A percentile compares a stretch with the other conserved stretches of the same genome.
Evolutionary conservation across 2,329 filamentous ascomycete genomes (phyloP).

Genomic region (Penicillium sp.): DNA sequence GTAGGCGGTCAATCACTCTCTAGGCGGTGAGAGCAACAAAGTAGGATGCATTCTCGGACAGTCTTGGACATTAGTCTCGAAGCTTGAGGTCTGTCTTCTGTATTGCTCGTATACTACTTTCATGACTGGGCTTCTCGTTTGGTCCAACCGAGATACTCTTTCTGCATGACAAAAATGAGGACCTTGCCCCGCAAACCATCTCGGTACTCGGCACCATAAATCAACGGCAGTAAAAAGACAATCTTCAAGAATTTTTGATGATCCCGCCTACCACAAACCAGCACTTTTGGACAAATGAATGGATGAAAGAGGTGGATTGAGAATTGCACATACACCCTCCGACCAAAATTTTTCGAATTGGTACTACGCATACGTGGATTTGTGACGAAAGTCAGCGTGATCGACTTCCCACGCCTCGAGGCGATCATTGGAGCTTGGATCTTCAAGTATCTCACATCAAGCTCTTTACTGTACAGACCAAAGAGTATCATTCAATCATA

Average conservation of each 20-base stretch:
- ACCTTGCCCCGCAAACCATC: conserved; percentile 6
- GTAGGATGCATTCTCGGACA: too few relatives aligned
- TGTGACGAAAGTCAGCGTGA: too few relatives aligned
- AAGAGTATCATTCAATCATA: neutral
- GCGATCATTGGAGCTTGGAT: too few relatives aligned
- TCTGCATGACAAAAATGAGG: neutral
- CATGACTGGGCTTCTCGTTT: too few relatives aligned
- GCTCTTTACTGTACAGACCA: neutral
- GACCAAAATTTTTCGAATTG: too few relatives aligned
- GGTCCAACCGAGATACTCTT: too few relatives aligned
- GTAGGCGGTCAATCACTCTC: neutral
- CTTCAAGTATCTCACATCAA: neutral
- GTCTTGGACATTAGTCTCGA: too few relatives aligned
- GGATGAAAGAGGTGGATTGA: conserved; percentile 6
- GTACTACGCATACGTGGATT: too few relatives aligned
- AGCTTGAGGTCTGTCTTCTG: too few relatives aligned
- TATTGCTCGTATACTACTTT: too few relatives aligned
- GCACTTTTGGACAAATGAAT: conserved; percentile 34
- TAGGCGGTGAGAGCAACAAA: too few relatives aligned
- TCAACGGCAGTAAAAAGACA: conserved; percentile 5
- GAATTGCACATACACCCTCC: neutral
- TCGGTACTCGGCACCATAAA: conserved; percentile 2
- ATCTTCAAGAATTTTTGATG: conserved; percentile 29
- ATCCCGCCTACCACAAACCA: conserved; percentile 48
- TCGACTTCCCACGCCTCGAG: too few relatives aligned